Conservation (phyloP, 805 yeast species). For the Metschnikowia colocasiae region DNA sequence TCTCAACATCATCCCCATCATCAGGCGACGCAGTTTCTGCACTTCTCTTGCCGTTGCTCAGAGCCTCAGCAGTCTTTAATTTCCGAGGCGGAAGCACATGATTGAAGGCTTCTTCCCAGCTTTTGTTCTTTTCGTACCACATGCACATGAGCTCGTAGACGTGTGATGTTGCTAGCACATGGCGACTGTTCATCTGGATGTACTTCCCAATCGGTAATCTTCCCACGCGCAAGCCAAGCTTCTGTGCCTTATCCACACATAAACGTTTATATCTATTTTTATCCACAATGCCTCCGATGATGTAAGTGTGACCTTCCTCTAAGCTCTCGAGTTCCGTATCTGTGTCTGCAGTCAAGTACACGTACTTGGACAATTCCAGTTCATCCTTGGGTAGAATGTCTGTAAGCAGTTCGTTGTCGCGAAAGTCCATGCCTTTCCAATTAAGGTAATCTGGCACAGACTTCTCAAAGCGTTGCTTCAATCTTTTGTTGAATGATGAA, state of each 20-base stretch:
- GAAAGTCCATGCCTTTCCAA: constrained; percentile 67
- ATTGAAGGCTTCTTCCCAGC: constrained; percentile 87
- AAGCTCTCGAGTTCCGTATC: constrained; percentile 61
- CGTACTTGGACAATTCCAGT: constrained; percentile 38
- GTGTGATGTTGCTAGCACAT: constrained; percentile 89
- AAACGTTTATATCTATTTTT: constrained; percentile 82
- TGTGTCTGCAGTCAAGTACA: constrained; percentile 87
- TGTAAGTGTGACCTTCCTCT: constrained; percentile 68
- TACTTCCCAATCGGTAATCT: constrained; percentile 84
- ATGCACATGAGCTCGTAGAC: constrained; percentile 84
- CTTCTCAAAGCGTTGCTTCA: constrained; percentile 66
- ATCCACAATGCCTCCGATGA: constrained; percentile 95
- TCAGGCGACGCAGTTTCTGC: not conserved
- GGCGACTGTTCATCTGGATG: constrained; percentile 78
- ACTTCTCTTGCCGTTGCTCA: constrained; percentile 2
- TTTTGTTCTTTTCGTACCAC: constrained; percentile 65
- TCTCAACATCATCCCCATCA: not conserved
- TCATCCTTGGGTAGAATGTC: constrained; percentile 26
- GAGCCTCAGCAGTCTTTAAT: constrained; percentile 14
- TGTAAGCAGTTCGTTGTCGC: constrained; percentile 30
- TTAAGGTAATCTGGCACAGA: constrained; percentile 52
- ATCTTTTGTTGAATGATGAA: constrained; percentile 60
- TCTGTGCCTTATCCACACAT: constrained; percentile 77
- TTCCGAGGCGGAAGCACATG: constrained; percentile 84
- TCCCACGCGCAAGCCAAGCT: constrained; percentile 66